Conservation (phyloP, 2,329 filamentous ascomycete species). For the Aspergillus amoenus region DNA sequence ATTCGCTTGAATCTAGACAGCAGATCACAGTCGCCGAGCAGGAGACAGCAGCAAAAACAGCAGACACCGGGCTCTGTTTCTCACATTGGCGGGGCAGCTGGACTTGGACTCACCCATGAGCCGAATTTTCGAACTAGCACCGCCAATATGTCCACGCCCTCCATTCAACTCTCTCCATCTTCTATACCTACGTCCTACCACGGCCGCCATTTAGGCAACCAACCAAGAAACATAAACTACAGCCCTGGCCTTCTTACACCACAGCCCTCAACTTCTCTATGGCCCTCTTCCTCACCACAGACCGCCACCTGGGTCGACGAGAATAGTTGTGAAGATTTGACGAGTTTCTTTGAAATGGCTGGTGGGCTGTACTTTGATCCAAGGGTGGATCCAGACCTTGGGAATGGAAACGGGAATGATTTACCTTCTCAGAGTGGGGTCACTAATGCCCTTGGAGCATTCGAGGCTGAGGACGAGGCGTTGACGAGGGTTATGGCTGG, state of each 20-base stretch:
- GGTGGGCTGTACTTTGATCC: slow-evolving; percentile 45
- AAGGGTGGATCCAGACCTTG: not conserved
- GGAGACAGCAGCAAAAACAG: not conserved
- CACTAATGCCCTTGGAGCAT: slow-evolving; percentile 23
- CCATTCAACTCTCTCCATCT: not conserved
- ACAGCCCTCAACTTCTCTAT: slow-evolving; percentile 14
- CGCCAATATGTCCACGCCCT: not conserved
- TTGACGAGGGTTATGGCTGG: slow-evolving; percentile 37
- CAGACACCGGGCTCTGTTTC: not conserved
- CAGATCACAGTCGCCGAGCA: not conserved
- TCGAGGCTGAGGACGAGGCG: slow-evolving; percentile 36
- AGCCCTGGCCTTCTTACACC: slow-evolving; percentile 12
- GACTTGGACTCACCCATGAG: not conserved
- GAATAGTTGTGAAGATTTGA: slow-evolving; percentile 51
- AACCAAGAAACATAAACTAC: slow-evolving; percentile 10
- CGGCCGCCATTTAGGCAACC: not conserved
- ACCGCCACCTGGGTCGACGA: slow-evolving; percentile 12
- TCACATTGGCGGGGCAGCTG: not conserved
- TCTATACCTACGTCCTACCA: not conserved
- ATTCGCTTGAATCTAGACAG: slow-evolving; percentile 52
- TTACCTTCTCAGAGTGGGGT: slow-evolving; percentile 2
- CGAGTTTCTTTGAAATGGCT: slow-evolving; percentile 61
- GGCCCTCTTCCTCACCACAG: slow-evolving; percentile 19
- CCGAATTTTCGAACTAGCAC: not conserved
- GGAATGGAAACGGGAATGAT: not conserved